Percentiles rank a stretch among this genome's conserved stretches.
phyloP scores from a whole-genome alignment of 306 rosid genomes.

The Delonix regia region DNA sequence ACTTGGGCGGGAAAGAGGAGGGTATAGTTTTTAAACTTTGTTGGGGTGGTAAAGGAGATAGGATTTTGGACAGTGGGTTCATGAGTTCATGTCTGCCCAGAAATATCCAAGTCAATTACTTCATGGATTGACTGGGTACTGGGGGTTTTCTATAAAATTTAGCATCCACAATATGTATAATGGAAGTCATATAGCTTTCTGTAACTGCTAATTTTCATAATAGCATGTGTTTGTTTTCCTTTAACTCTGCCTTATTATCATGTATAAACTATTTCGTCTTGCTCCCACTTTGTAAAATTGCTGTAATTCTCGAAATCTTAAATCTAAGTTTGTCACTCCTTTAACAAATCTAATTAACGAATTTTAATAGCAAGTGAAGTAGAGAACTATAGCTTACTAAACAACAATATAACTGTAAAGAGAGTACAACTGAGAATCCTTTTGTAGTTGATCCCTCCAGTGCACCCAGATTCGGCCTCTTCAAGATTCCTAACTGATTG shows the following conservation, averaged over 20 bases:
- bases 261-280: too few relatives aligned
- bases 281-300: too few relatives aligned
- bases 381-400: too few relatives aligned
- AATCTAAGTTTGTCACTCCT: too few relatives aligned
- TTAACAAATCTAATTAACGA: too few relatives aligned
- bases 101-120: constrained; percentile 65
- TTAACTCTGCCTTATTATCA: constrained; percentile 24
- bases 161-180: constrained; percentile 45
- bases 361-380: too few relatives aligned
- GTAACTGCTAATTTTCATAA: constrained; percentile 69
- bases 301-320: too few relatives aligned
- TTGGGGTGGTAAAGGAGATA: constrained; percentile 77
- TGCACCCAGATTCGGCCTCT: too few relatives aligned
- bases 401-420: too few relatives aligned
- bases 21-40: constrained; percentile 78
- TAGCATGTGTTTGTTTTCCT: constrained; percentile 52
- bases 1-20: constrained; percentile 65
- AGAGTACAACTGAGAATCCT: too few relatives aligned
- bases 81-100: constrained; percentile 83
- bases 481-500: too few relatives aligned
- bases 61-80: constrained; percentile 68
- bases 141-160: constrained; percentile 35
- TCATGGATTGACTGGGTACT: constrained; percentile 55
- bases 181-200: constrained; percentile 50
- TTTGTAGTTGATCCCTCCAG: too few relatives aligned